phyloP scores from a whole-genome alignment of 2,329 filamentous ascomycete species.

The Beauveria medogensis region DNA sequence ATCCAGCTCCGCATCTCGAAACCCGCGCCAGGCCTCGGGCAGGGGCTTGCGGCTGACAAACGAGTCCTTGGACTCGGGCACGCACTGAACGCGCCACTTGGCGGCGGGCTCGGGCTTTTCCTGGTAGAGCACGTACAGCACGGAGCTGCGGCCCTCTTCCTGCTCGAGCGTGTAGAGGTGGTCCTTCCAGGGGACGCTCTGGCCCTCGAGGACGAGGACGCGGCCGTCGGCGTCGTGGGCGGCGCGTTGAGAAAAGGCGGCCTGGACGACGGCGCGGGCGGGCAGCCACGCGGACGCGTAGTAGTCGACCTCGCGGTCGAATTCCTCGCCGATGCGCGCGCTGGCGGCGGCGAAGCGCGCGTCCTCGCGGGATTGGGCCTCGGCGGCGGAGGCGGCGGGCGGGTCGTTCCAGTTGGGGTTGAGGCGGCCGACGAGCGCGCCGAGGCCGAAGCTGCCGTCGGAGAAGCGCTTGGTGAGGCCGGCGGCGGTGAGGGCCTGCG shows the following conservation, averaged over 20 bases:
- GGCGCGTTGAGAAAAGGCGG: constrained; percentile 62
- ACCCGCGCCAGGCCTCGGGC: constrained; percentile 85
- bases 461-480: constrained; percentile 77
- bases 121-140: constrained; percentile 85
- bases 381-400: constrained; percentile 38
- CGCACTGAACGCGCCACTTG: constrained; percentile 91
- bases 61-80: constrained; percentile 75
- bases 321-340: constrained; percentile 79
- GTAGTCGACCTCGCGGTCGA: constrained; percentile 71
- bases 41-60: constrained; percentile 89
- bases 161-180: constrained; percentile 84
- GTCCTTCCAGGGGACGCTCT: constrained; percentile 90
- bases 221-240: constrained; percentile 66
- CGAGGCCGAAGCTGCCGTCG: constrained; percentile 74
- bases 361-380: constrained; percentile 57
- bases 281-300: constrained; percentile 76
- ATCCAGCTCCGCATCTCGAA: constrained; percentile 79
- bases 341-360: constrained; percentile 70
- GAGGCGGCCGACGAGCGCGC: constrained; percentile 70
- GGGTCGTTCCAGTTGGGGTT: constrained; percentile 77
- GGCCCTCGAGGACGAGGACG: constrained; percentile 68
- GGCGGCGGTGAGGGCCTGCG: constrained; percentile 57
- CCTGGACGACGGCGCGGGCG: constrained; percentile 68
- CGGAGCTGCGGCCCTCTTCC: constrained; percentile 53
- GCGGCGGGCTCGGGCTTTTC: constrained; percentile 66